phyloP scores from a whole-genome alignment of 1,284 basidiomycete species.

The Fistulina hepatica region DNA sequence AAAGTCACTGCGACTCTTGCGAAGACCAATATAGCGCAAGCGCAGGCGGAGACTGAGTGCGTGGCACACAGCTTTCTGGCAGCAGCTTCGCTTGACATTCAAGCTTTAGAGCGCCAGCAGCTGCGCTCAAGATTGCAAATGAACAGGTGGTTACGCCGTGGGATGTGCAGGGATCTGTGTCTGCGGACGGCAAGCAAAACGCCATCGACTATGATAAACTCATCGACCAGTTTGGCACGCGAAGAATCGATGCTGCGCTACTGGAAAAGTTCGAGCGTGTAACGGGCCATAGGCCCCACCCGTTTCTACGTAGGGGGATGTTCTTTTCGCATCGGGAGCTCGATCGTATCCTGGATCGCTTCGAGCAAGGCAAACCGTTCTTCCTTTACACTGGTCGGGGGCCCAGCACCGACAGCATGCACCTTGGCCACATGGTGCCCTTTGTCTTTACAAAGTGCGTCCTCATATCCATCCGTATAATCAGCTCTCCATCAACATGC shows the following conservation, averaged over 20 bases:
- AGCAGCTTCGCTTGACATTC: no score
- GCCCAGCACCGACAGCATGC: constrained; percentile 95
- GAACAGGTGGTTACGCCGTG: constrained; percentile 97
- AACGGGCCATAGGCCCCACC: constrained; percentile 87
- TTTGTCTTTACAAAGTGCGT: constrained; percentile 94
- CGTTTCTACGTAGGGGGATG: constrained; percentile 83
- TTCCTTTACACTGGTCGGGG: constrained; percentile 98
- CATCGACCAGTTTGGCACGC: constrained; percentile 89
- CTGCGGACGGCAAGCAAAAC: constrained; percentile 79
- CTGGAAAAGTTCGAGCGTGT: constrained; percentile 86
- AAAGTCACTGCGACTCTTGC: no score
- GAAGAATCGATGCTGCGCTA: constrained; percentile 65
- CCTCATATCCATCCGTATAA: background rate
- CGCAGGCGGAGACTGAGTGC: no score
- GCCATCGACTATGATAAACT: constrained; percentile 97
- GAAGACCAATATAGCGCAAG: no score
- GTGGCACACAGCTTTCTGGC: no score
- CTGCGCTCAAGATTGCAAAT: no score
- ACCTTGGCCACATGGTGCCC: constrained; percentile 95
- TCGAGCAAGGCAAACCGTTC: constrained; percentile 95
- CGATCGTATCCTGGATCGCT: constrained; percentile 76
- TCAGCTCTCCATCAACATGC: constrained; percentile 3
- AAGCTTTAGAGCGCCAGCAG: no score
- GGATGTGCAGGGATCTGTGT: constrained; percentile 92
- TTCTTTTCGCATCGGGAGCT: constrained; percentile 95